Conservation (phyloP, 108 stramenopile genomes). For the Conticribra guillardii region DNA sequence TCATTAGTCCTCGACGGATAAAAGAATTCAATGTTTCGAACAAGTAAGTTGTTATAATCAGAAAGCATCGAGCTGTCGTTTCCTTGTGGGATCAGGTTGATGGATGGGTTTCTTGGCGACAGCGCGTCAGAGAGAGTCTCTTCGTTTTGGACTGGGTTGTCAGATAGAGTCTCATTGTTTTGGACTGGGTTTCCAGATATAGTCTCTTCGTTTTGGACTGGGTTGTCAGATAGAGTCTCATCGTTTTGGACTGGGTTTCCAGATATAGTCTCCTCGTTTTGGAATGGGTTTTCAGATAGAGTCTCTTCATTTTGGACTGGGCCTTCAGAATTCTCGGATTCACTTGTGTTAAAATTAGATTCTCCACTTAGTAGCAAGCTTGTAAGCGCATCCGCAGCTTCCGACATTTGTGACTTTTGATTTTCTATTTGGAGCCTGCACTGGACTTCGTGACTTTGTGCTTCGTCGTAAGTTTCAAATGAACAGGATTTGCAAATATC, state of each 20-base stretch:
- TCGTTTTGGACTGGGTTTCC: no score
- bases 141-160: neutral
- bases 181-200: no score
- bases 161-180: no score
- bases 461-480: constrained; percentile 41
- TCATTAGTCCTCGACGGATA: constrained; percentile 36
- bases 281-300: no score
- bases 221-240: no score
- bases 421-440: constrained; percentile 18
- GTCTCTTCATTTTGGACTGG: no score
- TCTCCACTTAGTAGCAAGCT: no score
- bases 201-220: no score
- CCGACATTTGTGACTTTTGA: constrained; percentile 6
- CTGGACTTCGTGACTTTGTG: constrained; percentile 24
- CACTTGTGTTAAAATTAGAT: no score
- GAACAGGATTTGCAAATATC: constrained; percentile 32
- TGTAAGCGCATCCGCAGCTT: constrained; percentile 21
- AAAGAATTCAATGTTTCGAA: constrained; percentile 52
- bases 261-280: no score
- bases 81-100: constrained; percentile 30
- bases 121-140: constrained; percentile 1
- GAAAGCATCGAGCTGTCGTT: constrained; percentile 25
- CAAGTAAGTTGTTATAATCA: constrained; percentile 56
- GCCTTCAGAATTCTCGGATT: no score
- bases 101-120: constrained; percentile 16